A percentile compares a stretch with the other conserved stretches of the same genome.
Conservation (phyloP, 305 asterid species). For the Euphrasia arctica region DNA sequence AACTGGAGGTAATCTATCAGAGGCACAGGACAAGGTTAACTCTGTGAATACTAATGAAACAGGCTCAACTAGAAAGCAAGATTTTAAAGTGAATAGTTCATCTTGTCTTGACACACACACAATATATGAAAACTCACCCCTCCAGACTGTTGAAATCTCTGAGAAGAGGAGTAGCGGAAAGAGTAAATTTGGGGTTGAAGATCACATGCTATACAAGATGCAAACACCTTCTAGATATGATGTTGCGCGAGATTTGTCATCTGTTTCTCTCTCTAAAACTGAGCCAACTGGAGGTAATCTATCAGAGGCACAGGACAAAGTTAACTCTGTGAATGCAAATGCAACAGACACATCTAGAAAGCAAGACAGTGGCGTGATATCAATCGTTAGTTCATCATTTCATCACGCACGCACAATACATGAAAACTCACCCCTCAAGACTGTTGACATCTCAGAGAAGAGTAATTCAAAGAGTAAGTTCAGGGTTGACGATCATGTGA, state of each 20-base stretch:
- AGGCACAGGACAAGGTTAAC: constrained; percentile 36
- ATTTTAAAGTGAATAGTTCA: constrained; percentile 20
- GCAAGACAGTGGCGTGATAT: constrained; percentile 28
- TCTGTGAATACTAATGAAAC: constrained; percentile 22
- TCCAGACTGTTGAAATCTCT: too few relatives aligned
- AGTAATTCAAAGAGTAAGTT: too few relatives aligned
- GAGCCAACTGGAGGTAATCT: constrained; percentile 35
- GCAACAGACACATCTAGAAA: constrained; percentile 31
- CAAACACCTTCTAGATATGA: constrained; percentile 17
- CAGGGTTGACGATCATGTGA: too few relatives aligned
- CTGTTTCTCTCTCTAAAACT: constrained; percentile 30
- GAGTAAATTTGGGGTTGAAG: too few relatives aligned
- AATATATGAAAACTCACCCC: too few relatives aligned
- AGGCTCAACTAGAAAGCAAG: constrained; percentile 33
- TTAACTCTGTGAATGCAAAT: constrained; percentile 23
- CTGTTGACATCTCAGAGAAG: too few relatives aligned
- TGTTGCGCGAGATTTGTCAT: constrained; percentile 28
- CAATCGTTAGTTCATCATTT: constrained; percentile 3
- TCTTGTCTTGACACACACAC: too few relatives aligned
- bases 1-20: constrained; percentile 33
- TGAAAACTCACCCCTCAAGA: too few relatives aligned
- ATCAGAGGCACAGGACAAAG: constrained; percentile 39
- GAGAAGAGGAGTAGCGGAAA: too few relatives aligned
- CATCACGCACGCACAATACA: too few relatives aligned
- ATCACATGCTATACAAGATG: too few relatives aligned